A percentile compares a stretch with the other conserved stretches of the same genome.
phyloP scores from a whole-genome alignment of 1,284 basidiomycete genomes.

The Neonothopanus nambi region DNA sequence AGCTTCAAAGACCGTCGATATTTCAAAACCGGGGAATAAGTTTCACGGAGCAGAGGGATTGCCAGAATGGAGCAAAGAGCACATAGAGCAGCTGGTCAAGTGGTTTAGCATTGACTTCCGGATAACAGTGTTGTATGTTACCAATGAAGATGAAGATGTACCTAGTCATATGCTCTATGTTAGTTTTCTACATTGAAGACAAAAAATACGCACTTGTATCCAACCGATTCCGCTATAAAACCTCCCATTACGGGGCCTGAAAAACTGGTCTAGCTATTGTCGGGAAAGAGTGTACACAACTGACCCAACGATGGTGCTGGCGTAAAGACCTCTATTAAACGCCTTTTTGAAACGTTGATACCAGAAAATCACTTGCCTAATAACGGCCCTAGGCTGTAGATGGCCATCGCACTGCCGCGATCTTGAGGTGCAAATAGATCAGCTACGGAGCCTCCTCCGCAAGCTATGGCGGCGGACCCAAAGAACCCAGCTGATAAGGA shows the following conservation, averaged over 20 bases:
- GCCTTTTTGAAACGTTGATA: no score
- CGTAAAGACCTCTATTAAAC: no score
- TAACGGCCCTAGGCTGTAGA: slow-evolving; percentile 67
- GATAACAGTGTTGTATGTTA: no score
- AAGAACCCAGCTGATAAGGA: slow-evolving; percentile 50
- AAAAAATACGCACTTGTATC: slow-evolving; percentile 42
- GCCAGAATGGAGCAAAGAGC: slow-evolving; percentile 46
- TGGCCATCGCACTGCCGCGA: slow-evolving; percentile 65
- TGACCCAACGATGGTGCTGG: no score
- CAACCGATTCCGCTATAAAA: slow-evolving; percentile 57
- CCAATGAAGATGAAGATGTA: slow-evolving; percentile 58
- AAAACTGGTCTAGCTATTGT: slow-evolving; percentile 8
- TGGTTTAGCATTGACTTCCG: no score
- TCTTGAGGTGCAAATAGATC: slow-evolving; percentile 65
- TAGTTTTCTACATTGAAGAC: no score
- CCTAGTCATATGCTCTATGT: no score
- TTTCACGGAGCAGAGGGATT: slow-evolving; percentile 59
- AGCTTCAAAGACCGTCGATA: slow-evolving; percentile 39
- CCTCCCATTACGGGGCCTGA: slow-evolving; percentile 64
- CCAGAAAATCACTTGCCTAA: slow-evolving; percentile 35
- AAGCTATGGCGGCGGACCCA: slow-evolving; percentile 60
- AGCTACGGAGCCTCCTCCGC: slow-evolving; percentile 60
- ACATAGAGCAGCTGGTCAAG: slow-evolving; percentile 30
- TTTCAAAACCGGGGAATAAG: slow-evolving; percentile 63
- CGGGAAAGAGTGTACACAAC: no score